phyloP scores from a whole-genome alignment of 495 filamentous ascomycete species.

The Hyaloscypha variabilis region DNA sequence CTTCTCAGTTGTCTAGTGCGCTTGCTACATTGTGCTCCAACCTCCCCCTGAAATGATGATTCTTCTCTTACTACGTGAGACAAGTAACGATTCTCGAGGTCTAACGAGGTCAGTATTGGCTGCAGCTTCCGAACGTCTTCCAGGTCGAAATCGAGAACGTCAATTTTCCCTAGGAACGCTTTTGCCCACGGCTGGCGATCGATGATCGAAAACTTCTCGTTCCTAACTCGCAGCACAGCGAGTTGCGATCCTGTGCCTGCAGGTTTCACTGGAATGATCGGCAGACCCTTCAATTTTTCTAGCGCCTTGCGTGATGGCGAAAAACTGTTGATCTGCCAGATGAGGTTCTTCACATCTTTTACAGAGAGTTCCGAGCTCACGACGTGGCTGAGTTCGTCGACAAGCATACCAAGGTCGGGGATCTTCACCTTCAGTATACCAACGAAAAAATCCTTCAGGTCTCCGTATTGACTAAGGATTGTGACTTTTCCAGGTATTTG shows the following conservation, averaged over 20 bases:
- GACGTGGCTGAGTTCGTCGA: conserved; percentile 34
- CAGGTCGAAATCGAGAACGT: conserved; percentile 17
- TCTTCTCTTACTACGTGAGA: conserved; percentile 7
- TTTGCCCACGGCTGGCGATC: conserved; percentile 6
- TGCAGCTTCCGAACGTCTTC: conserved; percentile 13
- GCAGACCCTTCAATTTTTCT: not conserved
- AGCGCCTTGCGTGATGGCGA: conserved; percentile 4
- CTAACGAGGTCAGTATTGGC: conserved; percentile 2
- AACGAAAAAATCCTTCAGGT: conserved; percentile 41
- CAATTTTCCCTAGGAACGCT: conserved; percentile 12
- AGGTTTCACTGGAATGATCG: conserved; percentile 15
- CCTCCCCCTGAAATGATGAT: conserved; percentile 13
- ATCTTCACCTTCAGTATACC: conserved; percentile 35
- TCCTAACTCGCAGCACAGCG: not conserved
- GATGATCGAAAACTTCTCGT: conserved; percentile 10
- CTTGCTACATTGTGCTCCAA: conserved; percentile 10
- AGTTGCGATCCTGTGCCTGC: not conserved
- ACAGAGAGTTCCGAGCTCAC: conserved; percentile 22
- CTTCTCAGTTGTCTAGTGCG: conserved; percentile 8
- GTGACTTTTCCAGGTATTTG: conserved; percentile 39
- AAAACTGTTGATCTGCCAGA: conserved; percentile 36
- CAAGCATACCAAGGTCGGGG: conserved; percentile 37
- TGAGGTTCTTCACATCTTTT: conserved; percentile 37
- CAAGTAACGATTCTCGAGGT: conserved; percentile 16
- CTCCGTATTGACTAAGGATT: conserved; percentile 38